phyloP scores from a whole-genome alignment of 495 filamentous ascomycete genomes.

The Neurospora sp. region DNA sequence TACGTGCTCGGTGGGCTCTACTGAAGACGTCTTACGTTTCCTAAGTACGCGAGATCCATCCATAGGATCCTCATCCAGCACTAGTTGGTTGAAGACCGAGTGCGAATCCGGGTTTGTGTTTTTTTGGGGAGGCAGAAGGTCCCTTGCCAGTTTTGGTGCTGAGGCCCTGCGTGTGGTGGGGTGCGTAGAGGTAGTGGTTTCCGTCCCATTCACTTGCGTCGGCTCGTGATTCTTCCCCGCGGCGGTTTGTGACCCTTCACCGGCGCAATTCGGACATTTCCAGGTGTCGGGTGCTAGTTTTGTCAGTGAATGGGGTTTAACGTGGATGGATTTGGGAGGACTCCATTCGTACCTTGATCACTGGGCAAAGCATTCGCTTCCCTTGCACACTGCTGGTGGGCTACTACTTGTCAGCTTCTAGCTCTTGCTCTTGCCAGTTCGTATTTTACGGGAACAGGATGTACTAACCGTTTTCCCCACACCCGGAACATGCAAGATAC shows the following conservation, averaged over 20 bases:
- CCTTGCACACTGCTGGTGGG: conserved; percentile 89
- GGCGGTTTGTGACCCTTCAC: conserved; percentile 41
- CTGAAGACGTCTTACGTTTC: conserved; percentile 67
- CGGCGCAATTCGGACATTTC: conserved; percentile 71
- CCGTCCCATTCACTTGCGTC: conserved; percentile 14
- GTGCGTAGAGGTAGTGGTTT: conserved; percentile 3
- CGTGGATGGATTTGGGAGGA: not conserved
- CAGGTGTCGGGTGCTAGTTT: conserved; percentile 54
- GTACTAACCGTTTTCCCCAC: conserved; percentile 80
- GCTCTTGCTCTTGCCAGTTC: not conserved
- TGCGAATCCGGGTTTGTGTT: conserved; percentile 68
- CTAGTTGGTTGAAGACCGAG: conserved; percentile 73
- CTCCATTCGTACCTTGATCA: conserved; percentile 20
- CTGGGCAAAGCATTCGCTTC: conserved; percentile 57
- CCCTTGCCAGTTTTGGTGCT: conserved; percentile 51
- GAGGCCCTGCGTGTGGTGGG: conserved; percentile 32
- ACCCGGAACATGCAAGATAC: conserved; percentile 68
- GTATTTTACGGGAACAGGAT: conserved; percentile 12
- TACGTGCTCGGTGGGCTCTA: conserved; percentile 32
- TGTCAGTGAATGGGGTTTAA: conserved; percentile 8
- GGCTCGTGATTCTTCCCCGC: conserved; percentile 28
- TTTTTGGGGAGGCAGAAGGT: conserved; percentile 65
- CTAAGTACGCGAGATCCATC: conserved; percentile 78
- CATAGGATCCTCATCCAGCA: conserved; percentile 70
- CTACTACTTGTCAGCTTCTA: conserved; percentile 42